Evolutionary conservation across 331 rosid genomes (phyloP).

Genomic region (Arachis monticola): DNA sequence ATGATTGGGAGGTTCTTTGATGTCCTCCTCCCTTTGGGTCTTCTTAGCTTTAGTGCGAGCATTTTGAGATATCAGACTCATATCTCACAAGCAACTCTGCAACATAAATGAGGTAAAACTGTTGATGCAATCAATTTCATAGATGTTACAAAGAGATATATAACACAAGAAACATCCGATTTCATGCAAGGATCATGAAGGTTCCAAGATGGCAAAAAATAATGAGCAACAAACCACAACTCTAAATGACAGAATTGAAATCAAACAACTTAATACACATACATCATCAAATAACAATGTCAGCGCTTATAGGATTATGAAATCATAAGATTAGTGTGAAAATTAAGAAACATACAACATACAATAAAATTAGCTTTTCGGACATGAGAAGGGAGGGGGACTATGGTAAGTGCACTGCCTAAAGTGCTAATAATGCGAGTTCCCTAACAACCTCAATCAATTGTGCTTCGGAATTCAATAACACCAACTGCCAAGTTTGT

Average conservation of each 20-base stretch:
- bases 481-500: not conserved
- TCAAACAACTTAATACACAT: no score
- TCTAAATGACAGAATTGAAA: not conserved
- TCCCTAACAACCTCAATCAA: not conserved
- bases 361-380: not conserved
- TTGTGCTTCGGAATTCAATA: not conserved
- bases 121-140: not conserved
- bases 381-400: no score
- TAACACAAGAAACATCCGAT: no score
- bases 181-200: not conserved
- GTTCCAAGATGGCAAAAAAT: not conserved
- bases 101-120: not conserved
- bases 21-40: constrained; percentile 46
- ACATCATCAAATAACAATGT: not conserved
- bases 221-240: not conserved
- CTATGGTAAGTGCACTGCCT: not conserved
- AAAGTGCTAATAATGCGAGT: not conserved
- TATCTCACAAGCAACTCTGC: constrained; percentile 43
- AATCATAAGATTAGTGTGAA: not conserved
- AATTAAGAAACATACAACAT: not conserved
- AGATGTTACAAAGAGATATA: not conserved
- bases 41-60: constrained; percentile 34
- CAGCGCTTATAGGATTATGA: not conserved
- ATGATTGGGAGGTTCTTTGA: constrained; percentile 36
- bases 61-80: constrained; percentile 77